phyloP scores from a whole-genome alignment of 768 basidiomycete species.

The Exsudoporus frostii region DNA sequence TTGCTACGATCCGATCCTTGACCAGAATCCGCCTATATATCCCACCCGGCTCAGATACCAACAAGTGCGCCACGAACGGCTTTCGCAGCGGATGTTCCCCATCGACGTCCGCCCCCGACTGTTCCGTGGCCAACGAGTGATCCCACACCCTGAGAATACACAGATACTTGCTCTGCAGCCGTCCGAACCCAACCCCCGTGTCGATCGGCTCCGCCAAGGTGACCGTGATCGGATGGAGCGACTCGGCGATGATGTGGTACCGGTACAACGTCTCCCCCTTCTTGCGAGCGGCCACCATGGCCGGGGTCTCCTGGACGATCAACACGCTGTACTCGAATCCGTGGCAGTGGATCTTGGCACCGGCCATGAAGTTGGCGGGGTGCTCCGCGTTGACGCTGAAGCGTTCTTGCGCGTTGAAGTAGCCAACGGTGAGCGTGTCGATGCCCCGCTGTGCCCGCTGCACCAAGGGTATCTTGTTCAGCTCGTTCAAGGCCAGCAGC shows the following conservation, averaged over 20 bases:
- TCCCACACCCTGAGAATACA: constrained; percentile 23
- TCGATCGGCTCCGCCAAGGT: constrained; percentile 20
- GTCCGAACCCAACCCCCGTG: constrained; percentile 17
- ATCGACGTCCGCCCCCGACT: constrained; percentile 2
- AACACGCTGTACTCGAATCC: constrained; percentile 18
- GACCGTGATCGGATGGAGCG: constrained; percentile 19
- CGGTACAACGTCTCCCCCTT: constrained; percentile 1
- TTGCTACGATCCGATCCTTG: constrained; percentile 21
- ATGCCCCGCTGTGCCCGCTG: constrained; percentile 11
- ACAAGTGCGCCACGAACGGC: constrained; percentile 19
- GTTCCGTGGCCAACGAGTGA: constrained; percentile 13
- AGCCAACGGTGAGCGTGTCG: constrained; percentile 9
- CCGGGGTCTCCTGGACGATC: constrained; percentile 15
- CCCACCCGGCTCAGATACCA: constrained; percentile 14
- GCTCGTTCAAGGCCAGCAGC: neutral
- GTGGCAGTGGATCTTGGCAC: constrained; percentile 20
- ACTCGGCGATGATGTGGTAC: constrained; percentile 16
- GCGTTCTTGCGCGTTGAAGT: constrained; percentile 21
- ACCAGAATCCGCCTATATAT: constrained; percentile 17
- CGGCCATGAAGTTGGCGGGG: constrained; percentile 19
- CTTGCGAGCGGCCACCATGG: constrained; percentile 6
- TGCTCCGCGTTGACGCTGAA: constrained; percentile 18
- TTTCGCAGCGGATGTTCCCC: constrained; percentile 18
- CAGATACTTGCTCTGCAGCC: constrained; percentile 12
- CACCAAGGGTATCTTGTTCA: constrained; percentile 14